These are phyloP conservation scores for Fusarium brevicatenulatum DNA, from an alignment of 2,329 filamentous ascomycete genomes.

Conservation along the genomic window DNA sequence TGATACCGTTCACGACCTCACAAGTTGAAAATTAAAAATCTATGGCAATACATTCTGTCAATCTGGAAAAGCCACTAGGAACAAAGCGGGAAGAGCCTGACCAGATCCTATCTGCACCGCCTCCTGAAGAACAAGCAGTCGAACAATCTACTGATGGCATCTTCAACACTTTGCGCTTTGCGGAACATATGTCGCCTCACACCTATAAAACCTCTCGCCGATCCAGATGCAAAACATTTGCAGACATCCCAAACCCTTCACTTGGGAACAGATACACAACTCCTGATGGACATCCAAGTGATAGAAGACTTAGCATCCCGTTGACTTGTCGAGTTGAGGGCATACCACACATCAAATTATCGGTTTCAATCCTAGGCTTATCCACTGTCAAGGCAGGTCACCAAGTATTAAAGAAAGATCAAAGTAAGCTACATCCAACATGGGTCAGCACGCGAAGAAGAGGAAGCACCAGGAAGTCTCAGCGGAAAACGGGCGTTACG, in stretches of 20 bases:
- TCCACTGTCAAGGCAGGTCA: not conserved
- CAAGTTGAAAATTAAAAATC: not conserved
- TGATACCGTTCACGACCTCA: not conserved
- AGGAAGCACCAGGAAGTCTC: not conserved
- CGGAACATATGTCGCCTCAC: not conserved
- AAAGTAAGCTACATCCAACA: slow-evolving; percentile 3
- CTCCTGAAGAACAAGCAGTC: not conserved
- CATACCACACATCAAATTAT: slow-evolving; percentile 24
- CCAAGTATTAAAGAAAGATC: not conserved
- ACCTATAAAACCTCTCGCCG: slow-evolving; percentile 1
- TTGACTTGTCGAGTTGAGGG: slow-evolving; percentile 1
- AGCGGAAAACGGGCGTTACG: not conserved
- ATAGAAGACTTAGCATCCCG: slow-evolving; percentile 20
- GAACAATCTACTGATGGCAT: not conserved
- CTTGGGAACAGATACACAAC: not conserved
- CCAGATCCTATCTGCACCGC: not conserved
- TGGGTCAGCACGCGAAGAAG: slow-evolving; percentile 11
- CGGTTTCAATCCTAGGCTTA: slow-evolving; percentile 4
- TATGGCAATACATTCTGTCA: not conserved
- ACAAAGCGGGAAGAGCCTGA: not conserved
- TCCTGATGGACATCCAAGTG: not conserved
- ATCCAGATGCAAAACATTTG: not conserved
- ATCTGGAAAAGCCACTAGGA: not conserved
- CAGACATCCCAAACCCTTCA: not conserved
- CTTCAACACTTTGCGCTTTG: not conserved